These are phyloP conservation scores for Apiospora kogelbergensis DNA, from an alignment of 2,329 filamentous ascomycete genomes.

Conservation along the genomic window DNA sequence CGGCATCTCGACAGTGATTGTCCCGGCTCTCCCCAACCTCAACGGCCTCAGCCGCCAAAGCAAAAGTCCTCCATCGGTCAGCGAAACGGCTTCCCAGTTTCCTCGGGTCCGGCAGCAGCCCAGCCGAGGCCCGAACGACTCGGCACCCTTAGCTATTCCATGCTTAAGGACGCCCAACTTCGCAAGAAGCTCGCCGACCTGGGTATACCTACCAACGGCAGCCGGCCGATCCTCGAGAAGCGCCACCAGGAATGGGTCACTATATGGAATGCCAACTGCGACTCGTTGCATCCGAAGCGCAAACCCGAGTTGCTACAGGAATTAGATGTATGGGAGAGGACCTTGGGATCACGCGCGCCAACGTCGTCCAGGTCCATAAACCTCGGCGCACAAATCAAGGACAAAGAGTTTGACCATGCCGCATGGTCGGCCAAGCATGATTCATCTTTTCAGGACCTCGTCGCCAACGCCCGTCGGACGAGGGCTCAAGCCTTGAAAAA, in stretches of 20 bases:
- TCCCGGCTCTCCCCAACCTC: conserved; percentile 36
- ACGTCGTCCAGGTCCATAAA: conserved; percentile 36
- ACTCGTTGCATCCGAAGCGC: conserved; percentile 70
- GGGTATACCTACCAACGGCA: conserved; percentile 71
- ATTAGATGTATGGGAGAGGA: conserved; percentile 83
- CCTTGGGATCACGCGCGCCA: conserved; percentile 64
- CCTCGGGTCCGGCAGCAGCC: conserved; percentile 23
- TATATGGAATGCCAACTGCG: conserved; percentile 95
- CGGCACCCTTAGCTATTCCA: conserved; percentile 79
- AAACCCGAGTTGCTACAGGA: conserved; percentile 75
- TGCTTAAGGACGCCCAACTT: conserved; percentile 77
- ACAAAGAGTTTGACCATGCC: conserved; percentile 83
- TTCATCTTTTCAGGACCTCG: conserved; percentile 74
- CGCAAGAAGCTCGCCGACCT: conserved; percentile 80
- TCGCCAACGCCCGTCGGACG: conserved; percentile 61
- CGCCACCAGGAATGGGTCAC: conserved; percentile 94
- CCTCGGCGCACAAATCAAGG: conserved; percentile 61
- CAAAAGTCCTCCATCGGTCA: conserved; percentile 16
- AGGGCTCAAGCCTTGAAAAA: neutral
- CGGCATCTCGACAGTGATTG: conserved; percentile 73
- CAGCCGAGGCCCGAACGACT: conserved; percentile 59
- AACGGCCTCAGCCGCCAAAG: conserved; percentile 18
- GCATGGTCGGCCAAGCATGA: conserved; percentile 75
- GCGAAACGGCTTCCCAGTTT: conserved; percentile 6
- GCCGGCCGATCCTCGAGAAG: conserved; percentile 68